Conservation (phyloP, 768 basidiomycete species). For the Clathrus columnatus region DNA sequence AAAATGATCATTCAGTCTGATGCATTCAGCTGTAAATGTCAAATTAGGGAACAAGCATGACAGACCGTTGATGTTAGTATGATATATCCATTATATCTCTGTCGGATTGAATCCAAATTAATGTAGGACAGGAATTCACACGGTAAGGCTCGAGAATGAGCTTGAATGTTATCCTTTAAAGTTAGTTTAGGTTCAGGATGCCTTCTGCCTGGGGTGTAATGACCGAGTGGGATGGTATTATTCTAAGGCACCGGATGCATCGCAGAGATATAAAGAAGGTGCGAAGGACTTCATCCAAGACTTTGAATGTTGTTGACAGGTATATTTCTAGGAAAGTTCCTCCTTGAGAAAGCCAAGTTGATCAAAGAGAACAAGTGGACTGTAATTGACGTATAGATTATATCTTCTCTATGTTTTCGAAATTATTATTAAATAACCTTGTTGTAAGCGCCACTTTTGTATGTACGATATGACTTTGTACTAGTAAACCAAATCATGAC, state of each 20-base stretch:
- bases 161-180: neutral
- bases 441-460: too few species aligned
- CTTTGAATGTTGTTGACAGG: too few species aligned
- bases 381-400: neutral
- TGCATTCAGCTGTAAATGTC: slow-evolving; percentile 71
- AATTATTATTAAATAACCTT: too few species aligned
- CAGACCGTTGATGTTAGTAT: slow-evolving; percentile 58
- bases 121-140: slow-evolving; percentile 11
- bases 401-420: neutral
- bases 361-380: slow-evolving; percentile 78
- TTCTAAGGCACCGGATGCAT: slow-evolving; percentile 63
- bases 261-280: slow-evolving; percentile 87
- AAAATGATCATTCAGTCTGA: slow-evolving; percentile 37
- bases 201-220: slow-evolving; percentile 71
- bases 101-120: neutral
- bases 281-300: slow-evolving; percentile 10
- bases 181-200: slow-evolving; percentile 51
- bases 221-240: slow-evolving; percentile 79
- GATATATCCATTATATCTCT: neutral
- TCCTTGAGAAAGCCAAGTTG: slow-evolving; percentile 70
- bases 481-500: too few species aligned
- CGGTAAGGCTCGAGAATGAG: neutral
- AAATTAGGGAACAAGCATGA: slow-evolving; percentile 69
- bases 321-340: slow-evolving; percentile 58
- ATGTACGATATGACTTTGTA: too few species aligned